Percentiles rank a stretch among this genome's conserved stretches.
phyloP scores from a whole-genome alignment of 306 rosid genomes.

The Astragalus glycyphyllos region DNA sequence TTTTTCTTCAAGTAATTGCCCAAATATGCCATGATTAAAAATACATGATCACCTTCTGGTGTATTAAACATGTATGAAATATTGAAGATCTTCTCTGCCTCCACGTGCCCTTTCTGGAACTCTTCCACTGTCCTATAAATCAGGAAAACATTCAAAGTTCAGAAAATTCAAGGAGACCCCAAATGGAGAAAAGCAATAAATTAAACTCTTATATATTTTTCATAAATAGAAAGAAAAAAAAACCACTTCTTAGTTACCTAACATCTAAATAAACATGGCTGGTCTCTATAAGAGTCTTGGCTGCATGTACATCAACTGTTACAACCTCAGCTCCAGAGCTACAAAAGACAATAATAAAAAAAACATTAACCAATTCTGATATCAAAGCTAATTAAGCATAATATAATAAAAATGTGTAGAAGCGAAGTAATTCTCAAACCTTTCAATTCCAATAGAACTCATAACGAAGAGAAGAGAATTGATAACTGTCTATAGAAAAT shows the following conservation, averaged over 20 bases:
- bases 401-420: not conserved
- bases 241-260: conserved; percentile 53
- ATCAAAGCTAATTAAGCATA: not conserved
- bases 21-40: not conserved
- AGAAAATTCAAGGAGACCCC: conserved; percentile 16
- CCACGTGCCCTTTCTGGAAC: conserved; percentile 74
- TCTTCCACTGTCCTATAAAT: conserved; percentile 78
- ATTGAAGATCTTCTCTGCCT: conserved; percentile 67
- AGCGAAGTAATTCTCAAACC: conserved; percentile 37
- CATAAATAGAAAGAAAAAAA: not conserved
- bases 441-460: conserved; percentile 58
- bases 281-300: conserved; percentile 60
- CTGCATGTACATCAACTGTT: conserved; percentile 67
- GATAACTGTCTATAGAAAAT: not conserved
- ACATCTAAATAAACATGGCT: conserved; percentile 76
- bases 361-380: not conserved
- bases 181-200: too few relatives aligned
- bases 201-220: not conserved
- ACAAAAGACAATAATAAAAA: conserved; percentile 30
- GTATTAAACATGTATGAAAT: conserved; percentile 75
- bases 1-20: too few relatives aligned
- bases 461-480: conserved; percentile 36
- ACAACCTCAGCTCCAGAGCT: conserved; percentile 62
- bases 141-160: not conserved
- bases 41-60: conserved; percentile 56